phyloP scores from a whole-genome alignment of 1,284 basidiomycete genomes.

The Sanguinoderma infundibulare region DNA sequence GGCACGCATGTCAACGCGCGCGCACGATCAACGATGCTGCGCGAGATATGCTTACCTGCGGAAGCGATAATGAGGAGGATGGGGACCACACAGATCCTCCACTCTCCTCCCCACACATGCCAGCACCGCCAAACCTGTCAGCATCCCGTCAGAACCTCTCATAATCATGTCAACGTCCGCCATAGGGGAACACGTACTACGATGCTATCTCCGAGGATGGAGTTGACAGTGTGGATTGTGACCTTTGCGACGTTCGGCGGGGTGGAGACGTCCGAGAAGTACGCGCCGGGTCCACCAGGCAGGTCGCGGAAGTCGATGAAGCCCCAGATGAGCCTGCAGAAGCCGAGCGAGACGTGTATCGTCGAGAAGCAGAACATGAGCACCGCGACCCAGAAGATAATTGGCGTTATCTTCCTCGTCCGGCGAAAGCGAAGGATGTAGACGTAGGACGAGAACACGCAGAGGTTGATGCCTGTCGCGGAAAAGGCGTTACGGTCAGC shows the following conservation, averaged over 20 bases:
- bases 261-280: constrained; percentile 43
- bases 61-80: constrained; percentile 39
- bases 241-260: constrained; percentile 45
- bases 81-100: constrained; percentile 38
- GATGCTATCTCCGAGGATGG: constrained; percentile 41
- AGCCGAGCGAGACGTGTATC: constrained; percentile 42
- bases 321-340: constrained; percentile 42
- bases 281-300: constrained; percentile 40
- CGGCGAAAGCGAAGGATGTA: constrained; percentile 38
- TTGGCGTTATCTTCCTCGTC: constrained; percentile 35
- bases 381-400: constrained; percentile 38
- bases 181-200: constrained; percentile 33
- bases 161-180: not conserved
- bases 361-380: constrained; percentile 43
- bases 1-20: not conserved
- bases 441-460: constrained; percentile 40
- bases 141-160: too few relatives aligned
- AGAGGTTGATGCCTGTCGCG: constrained; percentile 40
- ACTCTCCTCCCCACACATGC: constrained; percentile 41
- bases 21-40: not conserved
- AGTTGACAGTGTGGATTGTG: constrained; percentile 42
- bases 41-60: constrained; percentile 32
- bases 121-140: constrained; percentile 44
- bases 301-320: constrained; percentile 40
- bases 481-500: not conserved